Percentiles rank a stretch among this genome's conserved stretches.
Evolutionary conservation across 345 rosid species (phyloP).

Genomic region (Gossypium raimondii): DNA sequence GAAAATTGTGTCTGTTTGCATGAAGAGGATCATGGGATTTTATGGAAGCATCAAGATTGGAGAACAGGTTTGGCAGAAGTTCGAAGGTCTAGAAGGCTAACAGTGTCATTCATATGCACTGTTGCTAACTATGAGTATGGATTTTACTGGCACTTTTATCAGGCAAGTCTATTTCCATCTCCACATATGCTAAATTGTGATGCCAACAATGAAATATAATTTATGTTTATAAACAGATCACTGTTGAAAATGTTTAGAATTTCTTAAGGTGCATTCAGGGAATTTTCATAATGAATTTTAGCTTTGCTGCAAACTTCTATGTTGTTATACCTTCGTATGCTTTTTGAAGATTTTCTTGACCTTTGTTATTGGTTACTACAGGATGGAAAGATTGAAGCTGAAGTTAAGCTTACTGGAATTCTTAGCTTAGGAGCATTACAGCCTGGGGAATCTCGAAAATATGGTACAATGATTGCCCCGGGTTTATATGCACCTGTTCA

Average conservation of each 20-base stretch:
- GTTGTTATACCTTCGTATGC: neutral
- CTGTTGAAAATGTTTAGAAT: neutral
- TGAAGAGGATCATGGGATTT: slow-evolving; percentile 71
- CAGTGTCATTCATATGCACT: slow-evolving; percentile 65
- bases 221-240: neutral
- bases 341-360: neutral
- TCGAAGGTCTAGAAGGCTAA: slow-evolving; percentile 58
- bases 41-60: slow-evolving; percentile 90
- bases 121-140: slow-evolving; percentile 76
- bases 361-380: slow-evolving; percentile 16
- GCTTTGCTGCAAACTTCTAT: neutral
- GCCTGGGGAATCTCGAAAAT: slow-evolving; percentile 62
- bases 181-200: neutral
- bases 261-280: neutral
- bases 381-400: slow-evolving; percentile 81
- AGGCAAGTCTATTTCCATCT: slow-evolving; percentile 38
- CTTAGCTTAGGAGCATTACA: slow-evolving; percentile 74
- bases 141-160: slow-evolving; percentile 75
- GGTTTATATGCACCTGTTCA: slow-evolving; percentile 77
- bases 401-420: slow-evolving; percentile 70
- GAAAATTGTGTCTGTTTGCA: slow-evolving; percentile 75
- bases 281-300: neutral
- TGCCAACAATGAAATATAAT: neutral
- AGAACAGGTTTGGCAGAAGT: slow-evolving; percentile 78
- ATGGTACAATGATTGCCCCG: slow-evolving; percentile 72